A percentile compares a stretch with the other conserved stretches of the same genome.
These are phyloP conservation scores for Alternaria dauci DNA, from an alignment of 2,329 filamentous ascomycete genomes.

Conservation along the genomic window DNA sequence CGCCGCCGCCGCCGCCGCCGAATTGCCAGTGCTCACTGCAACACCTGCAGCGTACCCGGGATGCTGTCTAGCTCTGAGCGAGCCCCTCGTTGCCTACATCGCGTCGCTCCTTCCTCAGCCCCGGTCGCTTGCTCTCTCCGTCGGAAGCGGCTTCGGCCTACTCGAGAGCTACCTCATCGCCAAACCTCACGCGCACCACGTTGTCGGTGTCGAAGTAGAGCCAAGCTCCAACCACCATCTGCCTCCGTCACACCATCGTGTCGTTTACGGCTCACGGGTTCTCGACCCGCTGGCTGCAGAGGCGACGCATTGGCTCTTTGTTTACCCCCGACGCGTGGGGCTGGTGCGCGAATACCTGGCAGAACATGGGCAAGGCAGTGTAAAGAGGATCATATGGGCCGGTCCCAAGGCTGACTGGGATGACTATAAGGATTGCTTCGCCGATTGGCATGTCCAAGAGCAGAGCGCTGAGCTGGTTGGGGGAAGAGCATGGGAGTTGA, in stretches of 20 bases:
- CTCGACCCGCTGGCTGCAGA: slow-evolving; percentile 53
- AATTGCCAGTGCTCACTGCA: slow-evolving; percentile 27
- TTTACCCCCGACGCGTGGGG: slow-evolving; percentile 61
- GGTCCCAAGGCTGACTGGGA: slow-evolving; percentile 56
- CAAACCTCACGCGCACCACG: slow-evolving; percentile 27
- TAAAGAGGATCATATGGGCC: slow-evolving; percentile 54
- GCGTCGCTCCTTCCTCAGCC: slow-evolving; percentile 32
- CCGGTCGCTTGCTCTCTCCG: slow-evolving; percentile 48
- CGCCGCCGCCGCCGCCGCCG: background rate
- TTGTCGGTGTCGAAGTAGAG: slow-evolving; percentile 61
- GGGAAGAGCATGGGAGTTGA: slow-evolving; percentile 45
- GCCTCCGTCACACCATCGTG: slow-evolving; percentile 51
- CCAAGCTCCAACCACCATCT: slow-evolving; percentile 58
- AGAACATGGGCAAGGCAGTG: slow-evolving; percentile 33
- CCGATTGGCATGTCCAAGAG: slow-evolving; percentile 28
- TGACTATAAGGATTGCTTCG: slow-evolving; percentile 43
- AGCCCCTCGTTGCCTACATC: slow-evolving; percentile 38
- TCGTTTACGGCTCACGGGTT: slow-evolving; percentile 57
- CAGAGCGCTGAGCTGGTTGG: slow-evolving; percentile 37
- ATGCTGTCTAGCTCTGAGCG: slow-evolving; percentile 50
- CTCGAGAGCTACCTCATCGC: slow-evolving; percentile 56
- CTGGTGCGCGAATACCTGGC: slow-evolving; percentile 58
- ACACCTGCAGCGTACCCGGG: slow-evolving; percentile 39
- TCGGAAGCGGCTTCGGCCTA: slow-evolving; percentile 62
- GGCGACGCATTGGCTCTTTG: slow-evolving; percentile 61